A percentile compares a stretch with the other conserved stretches of the same genome.
phyloP scores from a whole-genome alignment of 2,329 filamentous ascomycete species.

The Paraphoma sp. region DNA sequence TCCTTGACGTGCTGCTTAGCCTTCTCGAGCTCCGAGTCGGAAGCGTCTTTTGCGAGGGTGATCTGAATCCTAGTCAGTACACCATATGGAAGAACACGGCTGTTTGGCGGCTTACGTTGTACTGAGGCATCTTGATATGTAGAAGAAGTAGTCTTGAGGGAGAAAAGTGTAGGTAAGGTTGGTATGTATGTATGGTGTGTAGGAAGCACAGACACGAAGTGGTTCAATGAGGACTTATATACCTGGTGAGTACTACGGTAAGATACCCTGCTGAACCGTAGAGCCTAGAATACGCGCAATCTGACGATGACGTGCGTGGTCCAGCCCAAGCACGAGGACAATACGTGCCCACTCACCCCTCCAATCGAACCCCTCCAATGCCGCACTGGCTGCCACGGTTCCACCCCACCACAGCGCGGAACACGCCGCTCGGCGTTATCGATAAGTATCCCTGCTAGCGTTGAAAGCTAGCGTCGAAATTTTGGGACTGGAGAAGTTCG shows the following conservation, averaged over 20 bases:
- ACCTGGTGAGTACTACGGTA: constrained; percentile 5
- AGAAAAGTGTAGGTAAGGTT: background rate
- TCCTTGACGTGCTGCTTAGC: constrained; percentile 77
- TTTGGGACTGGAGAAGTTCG: constrained; percentile 25
- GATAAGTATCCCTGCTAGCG: constrained; percentile 45
- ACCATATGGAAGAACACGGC: background rate
- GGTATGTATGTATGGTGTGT: constrained; percentile 14
- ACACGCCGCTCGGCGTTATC: constrained; percentile 30
- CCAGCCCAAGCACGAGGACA: constrained; percentile 2
- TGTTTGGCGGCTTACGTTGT: constrained; percentile 14
- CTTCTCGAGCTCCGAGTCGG: constrained; percentile 71
- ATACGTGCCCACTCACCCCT: background rate
- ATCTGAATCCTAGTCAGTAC: constrained; percentile 61
- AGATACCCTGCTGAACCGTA: constrained; percentile 11
- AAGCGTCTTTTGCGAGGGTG: constrained; percentile 76
- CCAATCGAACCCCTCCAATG: no score
- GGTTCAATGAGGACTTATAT: constrained; percentile 26
- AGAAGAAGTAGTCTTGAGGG: constrained; percentile 12
- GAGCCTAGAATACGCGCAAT: constrained; percentile 34
- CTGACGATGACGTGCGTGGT: constrained; percentile 30
- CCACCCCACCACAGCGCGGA: constrained; percentile 17
- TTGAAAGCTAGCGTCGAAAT: constrained; percentile 39
- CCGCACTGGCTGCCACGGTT: no score
- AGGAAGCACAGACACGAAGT: constrained; percentile 4
- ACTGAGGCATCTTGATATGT: constrained; percentile 20